phyloP scores from a whole-genome alignment of 2,329 filamentous ascomycete species.

The Cercospora sp. region DNA sequence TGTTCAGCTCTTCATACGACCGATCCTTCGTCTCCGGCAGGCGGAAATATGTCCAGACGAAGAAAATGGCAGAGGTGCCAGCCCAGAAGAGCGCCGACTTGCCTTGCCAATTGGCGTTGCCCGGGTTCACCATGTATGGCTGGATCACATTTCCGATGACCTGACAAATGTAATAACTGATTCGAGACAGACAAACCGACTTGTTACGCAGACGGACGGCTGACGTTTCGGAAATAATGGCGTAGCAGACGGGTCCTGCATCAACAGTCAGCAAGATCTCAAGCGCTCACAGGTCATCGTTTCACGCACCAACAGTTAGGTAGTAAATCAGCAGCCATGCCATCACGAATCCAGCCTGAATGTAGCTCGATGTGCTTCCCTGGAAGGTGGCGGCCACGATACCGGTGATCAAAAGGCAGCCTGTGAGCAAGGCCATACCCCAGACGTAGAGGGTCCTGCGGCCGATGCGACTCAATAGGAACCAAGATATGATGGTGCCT shows the following conservation, averaged over 20 bases:
- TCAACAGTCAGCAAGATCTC: neutral
- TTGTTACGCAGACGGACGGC: conserved; percentile 36
- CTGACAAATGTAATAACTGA: conserved; percentile 34
- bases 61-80: conserved; percentile 36
- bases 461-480: conserved; percentile 39
- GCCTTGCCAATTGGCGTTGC: conserved; percentile 36
- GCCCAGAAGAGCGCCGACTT: conserved; percentile 47
- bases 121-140: conserved; percentile 43
- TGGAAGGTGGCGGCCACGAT: conserved; percentile 27
- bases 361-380: conserved; percentile 31
- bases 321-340: conserved; percentile 34
- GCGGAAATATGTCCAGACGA: conserved; percentile 43
- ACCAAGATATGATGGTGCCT: conserved; percentile 38
- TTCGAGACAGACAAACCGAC: conserved; percentile 37
- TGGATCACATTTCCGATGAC: conserved; percentile 40
- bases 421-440: conserved; percentile 33
- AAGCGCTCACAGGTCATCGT: no score
- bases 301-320: conserved; percentile 24
- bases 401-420: conserved; percentile 35
- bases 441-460: conserved; percentile 40
- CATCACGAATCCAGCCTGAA: conserved; percentile 40
- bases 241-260: conserved; percentile 39
- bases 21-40: conserved; percentile 45
- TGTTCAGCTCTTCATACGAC: conserved; percentile 46
- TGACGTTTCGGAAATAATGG: conserved; percentile 38